Evolutionary conservation across 108 stramenopile genomes (phyloP).

Genomic region (Skeletonema marinoi): DNA sequence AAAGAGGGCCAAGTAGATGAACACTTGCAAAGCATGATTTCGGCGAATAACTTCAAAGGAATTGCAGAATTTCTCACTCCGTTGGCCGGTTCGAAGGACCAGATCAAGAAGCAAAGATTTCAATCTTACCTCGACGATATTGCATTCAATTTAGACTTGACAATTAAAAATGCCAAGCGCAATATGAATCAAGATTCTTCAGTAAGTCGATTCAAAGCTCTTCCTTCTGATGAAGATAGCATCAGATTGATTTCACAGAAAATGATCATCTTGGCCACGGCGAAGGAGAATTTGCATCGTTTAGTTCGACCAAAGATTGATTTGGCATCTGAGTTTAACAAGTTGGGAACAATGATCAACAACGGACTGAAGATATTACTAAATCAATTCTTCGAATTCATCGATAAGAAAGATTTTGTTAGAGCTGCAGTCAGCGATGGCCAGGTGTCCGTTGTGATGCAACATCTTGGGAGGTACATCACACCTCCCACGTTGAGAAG

Average conservation of each 20-base stretch:
- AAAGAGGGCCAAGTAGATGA: conserved; percentile 53
- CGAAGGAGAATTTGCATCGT: conserved; percentile 29
- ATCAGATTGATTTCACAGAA: conserved; percentile 19
- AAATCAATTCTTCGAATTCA: background rate
- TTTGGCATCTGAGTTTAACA: conserved; percentile 5
- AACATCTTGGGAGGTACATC: conserved; percentile 1
- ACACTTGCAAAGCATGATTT: conserved; percentile 39
- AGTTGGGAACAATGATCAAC: conserved; percentile 5
- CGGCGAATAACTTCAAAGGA: conserved; percentile 45
- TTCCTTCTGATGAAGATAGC: conserved; percentile 15
- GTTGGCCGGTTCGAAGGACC: conserved; percentile 47
- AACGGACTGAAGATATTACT: background rate
- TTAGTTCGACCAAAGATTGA: conserved; percentile 14
- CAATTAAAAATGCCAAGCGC: background rate
- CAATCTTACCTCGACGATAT: conserved; percentile 23
- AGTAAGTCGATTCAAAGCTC: background rate
- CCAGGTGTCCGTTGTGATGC: conserved; percentile 7
- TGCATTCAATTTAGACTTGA: conserved; percentile 10
- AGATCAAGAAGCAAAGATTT: conserved; percentile 53
- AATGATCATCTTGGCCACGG: conserved; percentile 33
- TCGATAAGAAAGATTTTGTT: conserved; percentile 24
- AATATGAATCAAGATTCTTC: conserved; percentile 10
- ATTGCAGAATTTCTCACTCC: conserved; percentile 49
- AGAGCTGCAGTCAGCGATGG: conserved; percentile 1
- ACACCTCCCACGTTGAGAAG: background rate